Evolutionary conservation across 2,329 filamentous ascomycete genomes (phyloP).

Genomic region (Macrophomina tecta): DNA sequence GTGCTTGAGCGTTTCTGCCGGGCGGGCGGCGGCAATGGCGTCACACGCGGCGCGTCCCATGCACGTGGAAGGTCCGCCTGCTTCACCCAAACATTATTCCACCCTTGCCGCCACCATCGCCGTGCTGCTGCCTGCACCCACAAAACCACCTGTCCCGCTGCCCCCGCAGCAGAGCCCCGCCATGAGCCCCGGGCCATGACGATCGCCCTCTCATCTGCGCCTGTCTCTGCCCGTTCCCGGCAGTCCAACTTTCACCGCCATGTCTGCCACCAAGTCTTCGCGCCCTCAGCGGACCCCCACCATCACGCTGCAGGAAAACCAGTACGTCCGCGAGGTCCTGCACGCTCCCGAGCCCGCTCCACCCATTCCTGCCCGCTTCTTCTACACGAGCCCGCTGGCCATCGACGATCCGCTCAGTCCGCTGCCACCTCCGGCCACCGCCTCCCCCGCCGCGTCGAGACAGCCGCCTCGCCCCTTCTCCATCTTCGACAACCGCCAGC

Average conservation of each 20-base stretch:
- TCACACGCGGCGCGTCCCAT: conserved; percentile 12
- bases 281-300: conserved; percentile 19
- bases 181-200: conserved; percentile 22
- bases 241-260: conserved; percentile 11
- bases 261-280: conserved; percentile 11
- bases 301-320: conserved; percentile 41
- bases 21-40: conserved; percentile 8
- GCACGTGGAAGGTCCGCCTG: conserved; percentile 8
- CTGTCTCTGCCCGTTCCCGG: background rate
- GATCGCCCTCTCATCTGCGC: background rate
- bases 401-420: conserved; percentile 89
- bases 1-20: conserved; percentile 10
- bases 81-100: background rate
- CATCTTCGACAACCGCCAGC: conserved; percentile 74
- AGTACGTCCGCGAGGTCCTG: conserved; percentile 53
- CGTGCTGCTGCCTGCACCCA: background rate
- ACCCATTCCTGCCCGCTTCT: conserved; percentile 62
- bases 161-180: background rate
- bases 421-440: conserved; percentile 60
- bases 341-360: conserved; percentile 45
- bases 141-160: background rate
- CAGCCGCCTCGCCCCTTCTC: conserved; percentile 78
- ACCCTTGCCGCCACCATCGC: background rate
- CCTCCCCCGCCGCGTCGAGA: conserved; percentile 54
- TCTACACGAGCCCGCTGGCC: conserved; percentile 80